Evolutionary conservation across 306 rosid species (phyloP), one percentile per base, ranked within the genome.

Genomic region (Malus sieversii): DNA sequence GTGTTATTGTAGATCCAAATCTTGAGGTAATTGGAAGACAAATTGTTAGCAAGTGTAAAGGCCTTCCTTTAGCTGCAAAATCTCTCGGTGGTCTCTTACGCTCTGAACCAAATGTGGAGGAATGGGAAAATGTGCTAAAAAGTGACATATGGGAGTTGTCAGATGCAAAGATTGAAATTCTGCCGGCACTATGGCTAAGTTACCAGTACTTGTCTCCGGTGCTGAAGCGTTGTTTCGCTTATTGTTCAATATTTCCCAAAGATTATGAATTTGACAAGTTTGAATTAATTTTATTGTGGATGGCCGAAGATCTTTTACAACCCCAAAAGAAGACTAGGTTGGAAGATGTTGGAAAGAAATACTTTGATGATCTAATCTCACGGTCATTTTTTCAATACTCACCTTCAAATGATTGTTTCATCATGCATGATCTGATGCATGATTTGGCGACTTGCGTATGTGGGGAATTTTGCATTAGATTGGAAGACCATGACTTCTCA

Each of bases 311-410:
- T 25, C 25, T 25, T 25, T 25, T 25, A 25, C 25, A 25, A 25
- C 25, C 25, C 25, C 25, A 25, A 25, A 25, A 25, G 25, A 25
- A 25, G 25, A 25, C 25, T 25, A 25, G 25, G 25, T 25, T 25
- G 25, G 25, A 25, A 25, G 25, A 25, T 25, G 25, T 25, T 25
- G 86, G 81, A 15, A 44, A 81, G 22, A 29, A 84, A 7, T 83
- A 62, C 73, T 78, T 86, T 5, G 15, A 59, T 18, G 87, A 75
- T 66, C 60, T 83, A 16, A 16, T 78, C 15, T 63, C 76, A 2
- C 75, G 82, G 45, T 86, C 85, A 30, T 72, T 86, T 62, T 59
- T 83, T 42, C 75, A 80, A 6, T 29, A 11, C 23, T 11, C 5
- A 8, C 10, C 23, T 3, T 25, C 10, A 13, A 7, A 9, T 40